Conservation (phyloP, 805 yeast genomes). For the Wickerhamiella spandovensis region DNA sequence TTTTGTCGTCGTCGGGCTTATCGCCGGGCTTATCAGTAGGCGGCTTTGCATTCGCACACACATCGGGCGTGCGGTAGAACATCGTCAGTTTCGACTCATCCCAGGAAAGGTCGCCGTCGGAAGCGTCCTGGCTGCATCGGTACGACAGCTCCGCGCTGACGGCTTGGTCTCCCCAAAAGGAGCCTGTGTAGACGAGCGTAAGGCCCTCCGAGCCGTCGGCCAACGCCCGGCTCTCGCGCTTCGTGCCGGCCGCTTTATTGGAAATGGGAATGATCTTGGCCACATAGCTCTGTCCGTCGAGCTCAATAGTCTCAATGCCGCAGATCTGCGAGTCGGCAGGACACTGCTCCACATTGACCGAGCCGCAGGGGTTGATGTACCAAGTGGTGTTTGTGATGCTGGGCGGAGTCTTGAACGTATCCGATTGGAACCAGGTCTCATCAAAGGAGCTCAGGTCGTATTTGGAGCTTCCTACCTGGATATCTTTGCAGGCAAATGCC, state of each 20-base stretch:
- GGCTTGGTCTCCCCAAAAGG: constrained; percentile 54
- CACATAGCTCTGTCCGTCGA: constrained; percentile 37
- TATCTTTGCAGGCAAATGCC: constrained; percentile 6
- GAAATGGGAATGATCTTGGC: constrained; percentile 47
- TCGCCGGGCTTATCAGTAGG: background rate
- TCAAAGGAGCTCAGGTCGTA: constrained; percentile 34
- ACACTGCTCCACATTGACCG: constrained; percentile 37
- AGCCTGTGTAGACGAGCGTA: constrained; percentile 31
- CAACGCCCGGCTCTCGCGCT: constrained; percentile 1
- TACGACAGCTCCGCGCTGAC: constrained; percentile 24
- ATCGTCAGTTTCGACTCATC: constrained; percentile 10
- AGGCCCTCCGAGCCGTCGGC: constrained; percentile 19
- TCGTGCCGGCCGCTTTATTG: background rate
- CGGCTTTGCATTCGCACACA: constrained; percentile 19
- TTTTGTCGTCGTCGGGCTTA: constrained; percentile 17
- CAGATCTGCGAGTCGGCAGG: constrained; percentile 65
- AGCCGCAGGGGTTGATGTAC: constrained; percentile 60
- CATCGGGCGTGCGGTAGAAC: constrained; percentile 15
- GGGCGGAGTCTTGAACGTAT: constrained; percentile 61
- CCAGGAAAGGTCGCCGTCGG: constrained; percentile 10
- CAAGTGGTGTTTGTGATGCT: constrained; percentile 47
- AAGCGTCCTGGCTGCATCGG: constrained; percentile 16
- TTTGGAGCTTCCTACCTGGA: background rate
- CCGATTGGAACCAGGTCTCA: constrained; percentile 34
- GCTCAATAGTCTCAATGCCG: constrained; percentile 45